Percentiles rank a stretch among this genome's conserved stretches.
phyloP scores from a whole-genome alignment of 306 rosid species.

The Cicer bijugum region DNA sequence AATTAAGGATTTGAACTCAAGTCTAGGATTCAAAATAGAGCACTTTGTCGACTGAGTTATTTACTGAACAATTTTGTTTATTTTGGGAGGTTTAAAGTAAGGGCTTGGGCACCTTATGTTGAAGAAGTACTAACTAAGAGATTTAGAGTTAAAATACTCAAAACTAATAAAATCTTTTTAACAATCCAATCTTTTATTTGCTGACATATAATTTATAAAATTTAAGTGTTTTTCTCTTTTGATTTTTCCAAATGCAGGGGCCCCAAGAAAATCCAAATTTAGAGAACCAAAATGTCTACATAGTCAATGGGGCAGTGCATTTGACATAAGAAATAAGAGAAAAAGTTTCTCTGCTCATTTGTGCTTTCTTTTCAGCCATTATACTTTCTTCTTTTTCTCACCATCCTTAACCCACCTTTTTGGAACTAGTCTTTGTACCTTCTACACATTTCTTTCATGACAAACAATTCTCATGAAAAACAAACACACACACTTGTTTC shows the following conservation, averaged over 20 bases:
- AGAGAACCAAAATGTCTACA: background rate
- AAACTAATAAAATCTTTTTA: background rate
- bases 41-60: too few relatives aligned
- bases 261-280: background rate
- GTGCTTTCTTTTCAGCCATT: conserved; percentile 46
- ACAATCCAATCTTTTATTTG: background rate
- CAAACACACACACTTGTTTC: conserved; percentile 35
- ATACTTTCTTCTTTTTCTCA: conserved; percentile 52
- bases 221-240: background rate
- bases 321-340: conserved; percentile 23
- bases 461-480: background rate
- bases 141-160: background rate
- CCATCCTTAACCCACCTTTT: conserved; percentile 53
- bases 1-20: too few relatives aligned
- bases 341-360: conserved; percentile 37
- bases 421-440: conserved; percentile 23
- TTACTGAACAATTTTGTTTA: too few relatives aligned
- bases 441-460: conserved; percentile 35
- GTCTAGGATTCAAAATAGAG: too few relatives aligned
- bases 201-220: background rate
- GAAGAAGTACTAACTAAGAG: background rate
- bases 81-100: too few relatives aligned
- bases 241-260: background rate
- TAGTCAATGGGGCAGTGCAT: conserved; percentile 42
- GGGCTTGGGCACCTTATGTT: background rate